Evolutionary conservation across 352 stramenopile species (phyloP).

Genomic region (Blastocystis sp.): DNA sequence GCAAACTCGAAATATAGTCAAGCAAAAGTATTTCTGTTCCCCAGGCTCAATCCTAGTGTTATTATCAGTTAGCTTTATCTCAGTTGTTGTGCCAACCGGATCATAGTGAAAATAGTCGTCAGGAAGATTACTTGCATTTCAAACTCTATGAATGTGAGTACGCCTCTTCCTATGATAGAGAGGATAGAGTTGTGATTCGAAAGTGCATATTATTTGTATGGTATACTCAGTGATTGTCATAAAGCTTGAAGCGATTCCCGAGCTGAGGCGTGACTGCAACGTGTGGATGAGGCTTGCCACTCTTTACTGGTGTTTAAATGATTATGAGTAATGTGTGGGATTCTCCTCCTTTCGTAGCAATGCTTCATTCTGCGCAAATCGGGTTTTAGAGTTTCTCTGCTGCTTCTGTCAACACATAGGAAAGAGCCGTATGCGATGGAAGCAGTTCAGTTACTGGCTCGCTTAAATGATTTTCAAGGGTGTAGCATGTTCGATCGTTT

Average conservation of each 20-base stretch:
- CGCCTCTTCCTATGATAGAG: not conserved
- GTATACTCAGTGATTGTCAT: not conserved
- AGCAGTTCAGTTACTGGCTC: not conserved
- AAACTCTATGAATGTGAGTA: constrained; percentile 39
- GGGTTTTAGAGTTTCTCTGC: not conserved
- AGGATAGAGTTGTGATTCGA: constrained; percentile 4
- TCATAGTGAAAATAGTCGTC: not conserved
- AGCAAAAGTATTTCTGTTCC: not conserved
- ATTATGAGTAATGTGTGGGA: constrained; percentile 3
- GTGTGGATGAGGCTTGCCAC: not conserved
- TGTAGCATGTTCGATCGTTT: not conserved
- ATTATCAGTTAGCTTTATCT: not conserved
- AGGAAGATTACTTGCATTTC: not conserved
- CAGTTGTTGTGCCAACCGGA: not conserved
- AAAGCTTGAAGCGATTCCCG: constrained; percentile 33
- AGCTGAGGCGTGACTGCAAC: not conserved
- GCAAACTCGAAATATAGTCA: not conserved
- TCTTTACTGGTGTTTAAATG: constrained; percentile 21
- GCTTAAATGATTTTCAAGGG: constrained; percentile 35
- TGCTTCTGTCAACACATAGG: not conserved
- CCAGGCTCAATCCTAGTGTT: not conserved
- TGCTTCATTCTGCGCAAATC: not conserved
- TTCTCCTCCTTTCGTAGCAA: not conserved
- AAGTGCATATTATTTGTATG: constrained; percentile 25
- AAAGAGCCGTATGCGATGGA: constrained; percentile 4